Base-by-base conservation (phyloP, 2,329 filamentous ascomycete genomes). In the Pseudocercospora crystallina region DNA sequence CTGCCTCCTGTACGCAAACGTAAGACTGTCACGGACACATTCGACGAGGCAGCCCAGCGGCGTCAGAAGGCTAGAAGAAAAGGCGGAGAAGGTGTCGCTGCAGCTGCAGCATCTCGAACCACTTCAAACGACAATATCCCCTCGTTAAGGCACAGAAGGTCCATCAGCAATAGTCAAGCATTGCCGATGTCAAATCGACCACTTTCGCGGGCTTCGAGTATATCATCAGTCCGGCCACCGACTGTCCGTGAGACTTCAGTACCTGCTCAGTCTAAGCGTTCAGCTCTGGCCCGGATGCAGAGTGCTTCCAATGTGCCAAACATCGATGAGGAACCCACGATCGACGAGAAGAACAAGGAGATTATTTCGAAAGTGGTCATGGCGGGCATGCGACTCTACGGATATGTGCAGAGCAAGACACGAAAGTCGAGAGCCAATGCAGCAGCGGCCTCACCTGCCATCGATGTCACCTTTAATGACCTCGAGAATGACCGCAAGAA, bases 331-430 rank as follows among this genome's bases (percentile, higher is more conserved):
- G 42, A 52, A n/a, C 13, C 39, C 5, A 45, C 55, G 2, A 45
- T 55, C 8, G 63, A 66, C 30, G 47, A 49, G 17, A 67, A 64
- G 41, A 80, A 80, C 61, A 79, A 78, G 52, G 74, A 76, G n/a
- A 62, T 71, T 2, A 64, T 80, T 3, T 74, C 74, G 0, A 69
- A 73, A n/a, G 67, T 77, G 4, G 73, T 79, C 17, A 76, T 80
- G 73, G 73, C 77, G 5, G 77, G 75, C 3, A 77, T 80, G 76
- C 74, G 77, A 1, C 69, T 80, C 53, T 71, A 78, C 53, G 77
- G 77, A 1, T 53, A 78, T 8, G 71, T 75, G 32, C 75, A 76
- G 51, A 61, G 67, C 36, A 75, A 71, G 48, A 45, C 51, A 5
- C 61, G 60, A 64, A 71, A 60, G 46, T 57, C 62, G 3, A 51